These are phyloP conservation scores for Hymenoscyphus infarciens DNA, from an alignment of 2,329 filamentous ascomycete species.

Conservation along the genomic window DNA sequence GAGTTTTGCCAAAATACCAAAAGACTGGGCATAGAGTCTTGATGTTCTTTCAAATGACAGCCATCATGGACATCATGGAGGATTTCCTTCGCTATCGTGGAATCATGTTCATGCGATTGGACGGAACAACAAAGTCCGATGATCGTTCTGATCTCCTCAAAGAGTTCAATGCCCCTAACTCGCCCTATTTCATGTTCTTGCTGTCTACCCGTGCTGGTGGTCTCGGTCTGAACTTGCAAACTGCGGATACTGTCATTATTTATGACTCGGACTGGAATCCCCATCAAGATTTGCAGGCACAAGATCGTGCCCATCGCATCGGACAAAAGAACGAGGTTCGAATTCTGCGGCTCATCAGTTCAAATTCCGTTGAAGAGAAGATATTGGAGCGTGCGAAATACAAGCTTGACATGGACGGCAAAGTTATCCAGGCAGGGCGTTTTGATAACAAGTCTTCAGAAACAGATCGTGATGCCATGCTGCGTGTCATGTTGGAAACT, in stretches of 20 bases:
- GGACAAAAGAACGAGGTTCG: slow-evolving; percentile 99
- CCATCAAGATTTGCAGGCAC: slow-evolving; percentile 96
- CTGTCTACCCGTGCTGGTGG: slow-evolving; percentile 98
- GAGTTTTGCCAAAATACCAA: slow-evolving; percentile 89
- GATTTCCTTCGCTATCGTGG: slow-evolving; percentile 86
- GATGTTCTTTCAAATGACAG: slow-evolving; percentile 99
- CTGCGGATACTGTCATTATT: slow-evolving; percentile 97
- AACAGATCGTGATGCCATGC: slow-evolving; percentile 94
- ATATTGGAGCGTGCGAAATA: slow-evolving; percentile 94
- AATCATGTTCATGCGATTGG: slow-evolving; percentile 83
- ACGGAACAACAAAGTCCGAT: slow-evolving; percentile 96
- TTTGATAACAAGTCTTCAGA: slow-evolving; percentile 99
- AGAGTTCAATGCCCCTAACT: slow-evolving; percentile 84
- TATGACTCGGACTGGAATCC: slow-evolving; percentile 99
- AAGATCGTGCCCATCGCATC: slow-evolving; percentile 99
- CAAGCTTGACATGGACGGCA: slow-evolving; percentile 99
- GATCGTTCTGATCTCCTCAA: slow-evolving; percentile 88
- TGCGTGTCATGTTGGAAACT: slow-evolving; percentile 87
- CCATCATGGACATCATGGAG: slow-evolving; percentile 99
- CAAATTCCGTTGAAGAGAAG: slow-evolving; percentile 97
- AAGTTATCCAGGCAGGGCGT: slow-evolving; percentile 98
- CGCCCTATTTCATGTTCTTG: slow-evolving; percentile 95
- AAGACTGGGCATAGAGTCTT: slow-evolving; percentile 88
- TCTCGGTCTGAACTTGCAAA: slow-evolving; percentile 94
- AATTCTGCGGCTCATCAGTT: slow-evolving; percentile 91